Percentiles rank a stretch among this genome's conserved stretches.
Evolutionary conservation across 306 rosid genomes (phyloP).

Genomic region (Cicer cuneatum): DNA sequence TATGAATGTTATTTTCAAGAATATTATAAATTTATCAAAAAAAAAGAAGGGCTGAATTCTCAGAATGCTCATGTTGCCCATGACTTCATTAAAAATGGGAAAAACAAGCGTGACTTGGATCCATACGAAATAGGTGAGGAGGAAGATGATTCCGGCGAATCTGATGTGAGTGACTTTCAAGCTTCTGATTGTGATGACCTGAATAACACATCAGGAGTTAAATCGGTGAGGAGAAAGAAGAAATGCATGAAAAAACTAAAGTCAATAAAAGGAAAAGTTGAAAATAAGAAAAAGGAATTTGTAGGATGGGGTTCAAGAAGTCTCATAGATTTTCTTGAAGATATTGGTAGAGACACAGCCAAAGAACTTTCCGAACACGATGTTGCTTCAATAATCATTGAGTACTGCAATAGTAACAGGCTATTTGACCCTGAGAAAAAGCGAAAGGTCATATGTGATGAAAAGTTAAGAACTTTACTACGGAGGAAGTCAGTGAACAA

Average conservation of each 20-base stretch:
- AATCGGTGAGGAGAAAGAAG: constrained; percentile 48
- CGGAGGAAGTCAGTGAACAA: constrained; percentile 60
- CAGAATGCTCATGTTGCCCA: constrained; percentile 45
- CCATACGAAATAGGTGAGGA: constrained; percentile 43
- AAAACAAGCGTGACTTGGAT: constrained; percentile 45
- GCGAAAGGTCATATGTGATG: constrained; percentile 67
- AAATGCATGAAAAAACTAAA: constrained; percentile 43
- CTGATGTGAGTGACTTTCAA: constrained; percentile 48
- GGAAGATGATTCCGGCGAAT: constrained; percentile 49
- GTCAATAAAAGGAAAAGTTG: constrained; percentile 47
- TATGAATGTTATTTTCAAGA: constrained; percentile 61
- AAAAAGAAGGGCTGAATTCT: constrained; percentile 60
- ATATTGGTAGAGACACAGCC: constrained; percentile 52
- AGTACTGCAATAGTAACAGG: constrained; percentile 63
- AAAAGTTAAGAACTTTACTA: constrained; percentile 52
- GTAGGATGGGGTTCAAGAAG: constrained; percentile 76
- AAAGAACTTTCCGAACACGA: constrained; percentile 63
- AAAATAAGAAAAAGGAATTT: constrained; percentile 59
- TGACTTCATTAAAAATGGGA: constrained; percentile 51
- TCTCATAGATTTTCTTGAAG: constrained; percentile 66
- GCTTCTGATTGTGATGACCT: constrained; percentile 61
- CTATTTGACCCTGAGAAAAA: constrained; percentile 69
- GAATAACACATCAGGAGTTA: constrained; percentile 44
- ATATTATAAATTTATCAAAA: constrained; percentile 60
- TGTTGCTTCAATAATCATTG: constrained; percentile 58